Evolutionary conservation across 495 filamentous ascomycete genomes (phyloP).

Genomic region (Penicillium cinerascens): DNA sequence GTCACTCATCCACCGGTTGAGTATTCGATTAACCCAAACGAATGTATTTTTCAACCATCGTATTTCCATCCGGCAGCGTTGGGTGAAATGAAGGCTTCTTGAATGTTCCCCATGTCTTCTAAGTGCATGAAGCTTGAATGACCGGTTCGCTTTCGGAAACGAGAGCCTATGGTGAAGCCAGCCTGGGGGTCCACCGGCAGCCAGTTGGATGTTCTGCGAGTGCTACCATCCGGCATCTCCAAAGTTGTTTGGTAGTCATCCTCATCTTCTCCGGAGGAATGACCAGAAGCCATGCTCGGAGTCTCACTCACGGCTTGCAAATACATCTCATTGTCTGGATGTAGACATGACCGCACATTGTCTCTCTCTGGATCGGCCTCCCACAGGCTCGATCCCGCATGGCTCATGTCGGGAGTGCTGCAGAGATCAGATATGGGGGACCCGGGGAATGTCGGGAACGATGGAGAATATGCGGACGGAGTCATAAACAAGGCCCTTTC

Average conservation of each 20-base stretch:
- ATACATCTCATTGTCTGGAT: neutral
- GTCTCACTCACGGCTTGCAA: neutral
- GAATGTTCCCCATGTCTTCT: slow-evolving; percentile 4
- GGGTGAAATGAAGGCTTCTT: slow-evolving; percentile 6
- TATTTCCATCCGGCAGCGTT: slow-evolving; percentile 6
- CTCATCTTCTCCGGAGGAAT: neutral
- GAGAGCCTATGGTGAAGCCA: slow-evolving; percentile 32
- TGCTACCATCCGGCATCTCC: slow-evolving; percentile 40
- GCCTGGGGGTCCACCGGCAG: slow-evolving; percentile 35
- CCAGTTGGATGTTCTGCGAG: slow-evolving; percentile 36
- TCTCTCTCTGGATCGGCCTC: slow-evolving; percentile 21
- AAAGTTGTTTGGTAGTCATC: slow-evolving; percentile 26
- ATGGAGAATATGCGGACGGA: slow-evolving; percentile 4
- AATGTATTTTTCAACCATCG: neutral
- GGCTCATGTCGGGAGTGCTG: slow-evolving; percentile 24
- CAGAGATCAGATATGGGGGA: slow-evolving; percentile 21
- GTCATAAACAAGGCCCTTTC: slow-evolving; percentile 39
- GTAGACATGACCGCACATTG: neutral
- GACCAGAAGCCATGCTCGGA: too few species aligned
- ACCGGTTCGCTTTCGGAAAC: neutral
- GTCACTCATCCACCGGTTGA: too few species aligned
- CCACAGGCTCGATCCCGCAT: slow-evolving; percentile 18
- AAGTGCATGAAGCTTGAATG: neutral
- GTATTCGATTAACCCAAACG: neutral
- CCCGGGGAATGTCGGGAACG: slow-evolving; percentile 8